These are phyloP conservation scores for Euptelea pleiosperma DNA, from an alignment of 164 flowering plant species.

Conservation along the genomic window DNA sequence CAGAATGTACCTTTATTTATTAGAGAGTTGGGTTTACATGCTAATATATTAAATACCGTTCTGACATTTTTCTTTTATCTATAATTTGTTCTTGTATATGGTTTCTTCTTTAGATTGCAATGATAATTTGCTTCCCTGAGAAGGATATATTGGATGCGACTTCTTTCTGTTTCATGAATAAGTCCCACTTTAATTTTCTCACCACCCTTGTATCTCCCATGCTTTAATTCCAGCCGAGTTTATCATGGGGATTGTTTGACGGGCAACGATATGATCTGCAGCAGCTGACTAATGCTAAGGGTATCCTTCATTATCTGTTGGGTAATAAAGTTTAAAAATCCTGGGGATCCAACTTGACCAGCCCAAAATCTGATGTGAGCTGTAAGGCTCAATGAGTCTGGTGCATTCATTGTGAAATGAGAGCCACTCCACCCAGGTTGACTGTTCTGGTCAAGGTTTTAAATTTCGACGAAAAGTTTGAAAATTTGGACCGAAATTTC, in stretches of 20 bases:
- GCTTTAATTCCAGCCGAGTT: constrained; percentile 36
- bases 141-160: not conserved
- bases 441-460: too few relatives aligned
- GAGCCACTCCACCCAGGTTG: not conserved
- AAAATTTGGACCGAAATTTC: too few relatives aligned
- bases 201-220: constrained; percentile 3
- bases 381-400: not conserved
- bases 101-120: not conserved
- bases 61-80: too few relatives aligned
- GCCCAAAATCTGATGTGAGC: not conserved
- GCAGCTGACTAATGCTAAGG: constrained; percentile 34
- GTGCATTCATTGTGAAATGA: not conserved
- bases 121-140: not conserved
- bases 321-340: not conserved
- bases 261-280: constrained; percentile 22
- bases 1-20: too few relatives aligned
- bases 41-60: too few relatives aligned
- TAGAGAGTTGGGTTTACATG: too few relatives aligned
- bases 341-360: not conserved
- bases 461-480: too few relatives aligned
- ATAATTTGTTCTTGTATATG: not conserved
- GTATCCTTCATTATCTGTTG: constrained; percentile 31
- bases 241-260: constrained; percentile 22
- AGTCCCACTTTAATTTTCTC: not conserved
- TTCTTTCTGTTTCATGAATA: not conserved